Evolutionary conservation across 306 rosid species (phyloP).

Genomic region (Quercus agrifolia): DNA sequence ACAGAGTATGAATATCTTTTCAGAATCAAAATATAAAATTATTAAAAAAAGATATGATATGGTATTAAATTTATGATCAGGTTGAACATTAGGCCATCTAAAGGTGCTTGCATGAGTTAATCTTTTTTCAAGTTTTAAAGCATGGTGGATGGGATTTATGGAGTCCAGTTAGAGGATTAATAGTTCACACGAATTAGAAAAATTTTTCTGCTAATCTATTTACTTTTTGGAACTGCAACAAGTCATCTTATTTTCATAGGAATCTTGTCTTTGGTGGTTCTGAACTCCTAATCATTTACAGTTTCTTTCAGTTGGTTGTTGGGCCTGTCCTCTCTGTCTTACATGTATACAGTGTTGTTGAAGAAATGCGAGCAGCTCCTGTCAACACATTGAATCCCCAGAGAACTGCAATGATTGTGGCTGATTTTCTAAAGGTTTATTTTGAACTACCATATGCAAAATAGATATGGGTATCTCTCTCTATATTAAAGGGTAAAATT

Average conservation of each 20-base stretch:
- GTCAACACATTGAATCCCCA: slow-evolving; percentile 86
- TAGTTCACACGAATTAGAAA: background rate
- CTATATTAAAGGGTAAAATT: background rate
- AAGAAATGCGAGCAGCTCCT: slow-evolving; percentile 93
- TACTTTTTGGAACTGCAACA: slow-evolving; percentile 10
- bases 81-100: background rate
- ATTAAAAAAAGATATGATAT: background rate
- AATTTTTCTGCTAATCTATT: background rate
- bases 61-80: background rate
- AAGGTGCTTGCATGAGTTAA: background rate
- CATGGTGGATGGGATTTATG: background rate
- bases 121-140: background rate
- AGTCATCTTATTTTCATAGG: slow-evolving; percentile 6
- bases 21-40: background rate
- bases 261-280: slow-evolving; percentile 13
- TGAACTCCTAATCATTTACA: slow-evolving; percentile 26
- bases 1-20: background rate
- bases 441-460: background rate
- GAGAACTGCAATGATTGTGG: slow-evolving; percentile 87
- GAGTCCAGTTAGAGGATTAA: background rate
- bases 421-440: slow-evolving; percentile 75
- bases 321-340: slow-evolving; percentile 68
- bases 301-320: slow-evolving; percentile 54
- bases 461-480: background rate
- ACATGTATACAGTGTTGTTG: slow-evolving; percentile 73